Evolutionary conservation across 2,329 filamentous ascomycete species (phyloP).

Genomic region (Fusarium praegraminearum): DNA sequence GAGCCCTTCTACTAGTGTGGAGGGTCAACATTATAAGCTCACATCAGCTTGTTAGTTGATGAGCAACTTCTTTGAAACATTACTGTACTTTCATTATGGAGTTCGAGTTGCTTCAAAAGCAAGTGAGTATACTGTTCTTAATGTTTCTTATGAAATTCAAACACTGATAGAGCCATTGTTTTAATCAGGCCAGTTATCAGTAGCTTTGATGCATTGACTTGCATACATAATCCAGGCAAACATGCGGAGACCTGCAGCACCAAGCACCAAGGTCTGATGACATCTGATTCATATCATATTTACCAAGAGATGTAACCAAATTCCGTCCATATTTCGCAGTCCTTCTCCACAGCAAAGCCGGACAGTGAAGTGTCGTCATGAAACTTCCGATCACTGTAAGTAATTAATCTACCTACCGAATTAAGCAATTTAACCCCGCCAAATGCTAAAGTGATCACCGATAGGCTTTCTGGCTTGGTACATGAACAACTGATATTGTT

Average conservation of each 20-base stretch:
- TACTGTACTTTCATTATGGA: not conserved
- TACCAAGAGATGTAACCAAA: constrained; percentile 7
- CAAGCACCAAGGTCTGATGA: constrained; percentile 3
- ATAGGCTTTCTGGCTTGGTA: not conserved
- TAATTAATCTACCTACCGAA: constrained; percentile 1
- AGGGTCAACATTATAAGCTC: not conserved
- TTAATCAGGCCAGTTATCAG: not conserved
- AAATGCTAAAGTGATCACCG: constrained; percentile 26
- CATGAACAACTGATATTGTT: constrained; percentile 10
- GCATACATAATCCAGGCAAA: not conserved
- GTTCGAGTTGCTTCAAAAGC: not conserved
- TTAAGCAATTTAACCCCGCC: constrained; percentile 22
- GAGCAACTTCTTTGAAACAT: not conserved
- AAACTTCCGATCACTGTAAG: constrained; percentile 8
- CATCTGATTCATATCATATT: not conserved
- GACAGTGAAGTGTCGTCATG: constrained; percentile 18
- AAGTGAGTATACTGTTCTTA: not conserved
- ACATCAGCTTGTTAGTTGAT: not conserved
- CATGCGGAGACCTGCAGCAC: not conserved
- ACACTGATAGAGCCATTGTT: not conserved
- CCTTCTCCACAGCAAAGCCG: constrained; percentile 23
- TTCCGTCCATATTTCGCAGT: constrained; percentile 7
- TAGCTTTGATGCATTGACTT: not conserved
- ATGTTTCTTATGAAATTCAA: not conserved
- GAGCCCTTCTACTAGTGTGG: not conserved